A percentile compares a stretch with the other conserved stretches of the same genome.
Evolutionary conservation across 345 rosid genomes (phyloP).

Genomic region (Acer yangbiense): DNA sequence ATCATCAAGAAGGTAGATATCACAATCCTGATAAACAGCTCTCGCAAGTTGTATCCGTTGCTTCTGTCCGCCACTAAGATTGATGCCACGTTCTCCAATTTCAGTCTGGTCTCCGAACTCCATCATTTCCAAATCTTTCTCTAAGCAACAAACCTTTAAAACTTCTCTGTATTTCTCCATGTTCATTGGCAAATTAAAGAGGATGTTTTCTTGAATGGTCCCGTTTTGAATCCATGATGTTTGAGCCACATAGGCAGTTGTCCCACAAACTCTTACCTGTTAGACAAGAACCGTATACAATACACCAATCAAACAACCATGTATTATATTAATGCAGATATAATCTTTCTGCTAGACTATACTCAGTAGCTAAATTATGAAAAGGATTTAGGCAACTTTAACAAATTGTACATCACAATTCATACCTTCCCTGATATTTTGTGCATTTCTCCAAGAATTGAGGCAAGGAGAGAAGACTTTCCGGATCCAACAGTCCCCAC

Average conservation of each 20-base stretch:
- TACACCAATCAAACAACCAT: not conserved
- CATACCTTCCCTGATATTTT: conserved; percentile 71
- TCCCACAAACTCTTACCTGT: conserved; percentile 80
- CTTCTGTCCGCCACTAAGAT: conserved; percentile 98
- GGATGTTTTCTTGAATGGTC: conserved; percentile 82
- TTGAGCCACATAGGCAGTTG: conserved; percentile 91
- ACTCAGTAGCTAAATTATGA: not conserved
- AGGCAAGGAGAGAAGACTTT: conserved; percentile 85
- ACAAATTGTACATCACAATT: not conserved
- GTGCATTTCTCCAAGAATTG: conserved; percentile 96
- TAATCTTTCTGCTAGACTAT: not conserved
- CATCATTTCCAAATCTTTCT: conserved; percentile 92
- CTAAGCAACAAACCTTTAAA: conserved; percentile 74
- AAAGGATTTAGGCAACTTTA: conserved; percentile 2
- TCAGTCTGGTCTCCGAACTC: conserved; percentile 93
- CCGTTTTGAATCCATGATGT: conserved; percentile 95
- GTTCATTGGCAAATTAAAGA: conserved; percentile 85
- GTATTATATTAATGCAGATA: not conserved
- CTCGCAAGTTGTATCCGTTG: conserved; percentile 94
- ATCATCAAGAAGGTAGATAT: conserved; percentile 89
- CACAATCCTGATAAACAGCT: conserved; percentile 88
- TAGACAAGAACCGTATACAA: conserved; percentile 7
- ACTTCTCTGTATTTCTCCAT: conserved; percentile 58
- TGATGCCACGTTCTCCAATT: conserved; percentile 96
- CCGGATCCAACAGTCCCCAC: conserved; percentile 97